Base-by-base conservation (phyloP, 257 asterid genomes). In the Marsdenia floribunda region DNA sequence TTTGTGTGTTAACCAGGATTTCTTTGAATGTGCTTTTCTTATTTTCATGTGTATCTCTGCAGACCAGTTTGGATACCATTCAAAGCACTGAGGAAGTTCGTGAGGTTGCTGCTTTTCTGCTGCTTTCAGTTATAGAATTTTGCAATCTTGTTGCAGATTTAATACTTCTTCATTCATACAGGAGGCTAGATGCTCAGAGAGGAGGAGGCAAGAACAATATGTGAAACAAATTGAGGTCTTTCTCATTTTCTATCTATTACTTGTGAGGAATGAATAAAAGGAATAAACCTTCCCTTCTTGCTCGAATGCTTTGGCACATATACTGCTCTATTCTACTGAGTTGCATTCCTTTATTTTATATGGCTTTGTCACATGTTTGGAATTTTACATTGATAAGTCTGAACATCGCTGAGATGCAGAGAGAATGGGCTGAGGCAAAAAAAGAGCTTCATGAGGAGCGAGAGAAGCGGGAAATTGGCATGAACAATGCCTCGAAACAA, bases 361-460 rank as follows among this genome's bases (percentile, higher is more conserved):
- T 70, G 8, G 21, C 49, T 6, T 44, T 70, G 14, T 54, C 37
- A 6, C 49, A 76, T 75, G 53, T n/a, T 74, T n/a, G 66, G 26
- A 33, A 64, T 33, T 50, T 52, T 80, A 78, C 47, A 54, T 44
- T 82, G 69, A 65, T 77, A 29, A 59, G 40, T 29, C 52, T 11
- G 22, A 18, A 11, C 73, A 50, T 50, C 10, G 9, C 16, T 69
- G 58, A 73, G 52, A 29, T 80, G 87, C 86, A 92, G 96, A 89
- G 87, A 84, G 99, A 94, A 75, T 92, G 98, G 98, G 96, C 97
- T 68, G 98, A 92, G 81, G 95, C 90, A 60, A 94, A 90, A 84
- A 84, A 81, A 70, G 96, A 92, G 86, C 91, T 92, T 73, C 92
- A 87, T 77, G 93, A 87, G 78, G 96, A 92, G 85, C 96, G 96